Conservation (phyloP, 2,329 filamentous ascomycete species). For the Apiospora rasikravindrae region DNA sequence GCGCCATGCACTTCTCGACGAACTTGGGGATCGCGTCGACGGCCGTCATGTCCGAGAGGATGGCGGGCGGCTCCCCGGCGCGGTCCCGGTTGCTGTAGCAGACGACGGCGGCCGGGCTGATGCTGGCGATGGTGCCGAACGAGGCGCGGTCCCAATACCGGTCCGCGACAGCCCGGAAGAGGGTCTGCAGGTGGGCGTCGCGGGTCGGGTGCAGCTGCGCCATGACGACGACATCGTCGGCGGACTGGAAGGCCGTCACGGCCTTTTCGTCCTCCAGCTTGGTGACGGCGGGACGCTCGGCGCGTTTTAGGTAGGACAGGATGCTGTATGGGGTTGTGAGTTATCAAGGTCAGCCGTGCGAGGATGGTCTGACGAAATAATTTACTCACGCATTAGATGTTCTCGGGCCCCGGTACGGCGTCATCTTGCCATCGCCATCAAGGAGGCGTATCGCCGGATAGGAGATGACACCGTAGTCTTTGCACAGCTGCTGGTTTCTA, state of each 20-base stretch:
- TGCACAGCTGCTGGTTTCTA: constrained; percentile 42
- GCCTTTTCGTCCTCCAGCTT: constrained; percentile 29
- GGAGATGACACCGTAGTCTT: constrained; percentile 47
- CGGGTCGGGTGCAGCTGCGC: constrained; percentile 39
- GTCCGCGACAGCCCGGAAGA: constrained; percentile 41
- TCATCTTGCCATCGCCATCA: constrained; percentile 38
- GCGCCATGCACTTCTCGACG: constrained; percentile 43
- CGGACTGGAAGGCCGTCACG: constrained; percentile 38
- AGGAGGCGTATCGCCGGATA: constrained; percentile 54
- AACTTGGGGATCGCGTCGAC: constrained; percentile 44
- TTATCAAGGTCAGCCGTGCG: too few species aligned
- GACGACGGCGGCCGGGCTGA: constrained; percentile 27
- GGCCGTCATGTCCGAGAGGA: constrained; percentile 36
- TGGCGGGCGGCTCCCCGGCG: constrained; percentile 31
- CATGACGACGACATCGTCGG: constrained; percentile 49
- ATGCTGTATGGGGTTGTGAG: constrained; percentile 34
- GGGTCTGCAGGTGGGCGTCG: constrained; percentile 36
- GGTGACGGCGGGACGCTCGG: constrained; percentile 33
- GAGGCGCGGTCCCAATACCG: constrained; percentile 47
- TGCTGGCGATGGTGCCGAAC: constrained; percentile 40
- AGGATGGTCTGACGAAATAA: too few species aligned
- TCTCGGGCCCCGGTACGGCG: constrained; percentile 50
- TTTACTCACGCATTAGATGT: constrained; percentile 45
- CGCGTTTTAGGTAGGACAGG: constrained; percentile 36
- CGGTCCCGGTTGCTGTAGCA: constrained; percentile 50